Evolutionary conservation across 139 green algal genomes (phyloP).

Genomic region (Chlorella sp.): DNA sequence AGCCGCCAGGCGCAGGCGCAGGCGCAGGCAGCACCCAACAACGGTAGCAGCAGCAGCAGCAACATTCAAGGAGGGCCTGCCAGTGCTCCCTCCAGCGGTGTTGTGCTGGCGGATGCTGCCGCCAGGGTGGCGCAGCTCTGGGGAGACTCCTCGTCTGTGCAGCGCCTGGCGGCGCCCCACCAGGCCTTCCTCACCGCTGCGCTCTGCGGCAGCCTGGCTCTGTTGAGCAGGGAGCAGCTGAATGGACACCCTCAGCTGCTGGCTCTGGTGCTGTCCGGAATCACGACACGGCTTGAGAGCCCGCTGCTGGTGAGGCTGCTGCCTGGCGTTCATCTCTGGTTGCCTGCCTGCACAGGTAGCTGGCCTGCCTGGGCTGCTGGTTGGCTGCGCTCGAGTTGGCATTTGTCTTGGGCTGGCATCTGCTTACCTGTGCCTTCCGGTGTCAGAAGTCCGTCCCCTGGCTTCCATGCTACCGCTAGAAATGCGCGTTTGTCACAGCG

Average conservation of each 20-base stretch:
- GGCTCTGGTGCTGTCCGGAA: constrained; percentile 53
- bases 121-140: constrained; percentile 50
- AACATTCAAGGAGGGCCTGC: not conserved
- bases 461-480: not conserved
- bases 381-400: not conserved
- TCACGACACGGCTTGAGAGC: constrained; percentile 64
- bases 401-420: not conserved
- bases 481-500: not conserved
- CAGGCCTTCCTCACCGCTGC: constrained; percentile 67
- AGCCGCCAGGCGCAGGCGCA: not conserved
- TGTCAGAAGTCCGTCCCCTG: not conserved
- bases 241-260: constrained; percentile 48
- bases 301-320: constrained; percentile 36
- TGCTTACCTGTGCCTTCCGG: not conserved
- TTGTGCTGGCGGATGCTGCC: constrained; percentile 36
- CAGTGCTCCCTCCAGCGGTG: not conserved
- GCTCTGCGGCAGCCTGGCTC: constrained; percentile 26
- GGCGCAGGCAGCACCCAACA: not conserved
- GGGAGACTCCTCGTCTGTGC: constrained; percentile 44
- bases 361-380: not conserved
- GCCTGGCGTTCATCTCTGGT: not conserved
- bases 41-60: constrained; percentile 3
- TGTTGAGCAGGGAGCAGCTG: constrained; percentile 34
- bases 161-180: constrained; percentile 41
- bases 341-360: not conserved